Conservation (phyloP, 768 basidiomycete genomes). For the Psilocybe tampanensis region DNA sequence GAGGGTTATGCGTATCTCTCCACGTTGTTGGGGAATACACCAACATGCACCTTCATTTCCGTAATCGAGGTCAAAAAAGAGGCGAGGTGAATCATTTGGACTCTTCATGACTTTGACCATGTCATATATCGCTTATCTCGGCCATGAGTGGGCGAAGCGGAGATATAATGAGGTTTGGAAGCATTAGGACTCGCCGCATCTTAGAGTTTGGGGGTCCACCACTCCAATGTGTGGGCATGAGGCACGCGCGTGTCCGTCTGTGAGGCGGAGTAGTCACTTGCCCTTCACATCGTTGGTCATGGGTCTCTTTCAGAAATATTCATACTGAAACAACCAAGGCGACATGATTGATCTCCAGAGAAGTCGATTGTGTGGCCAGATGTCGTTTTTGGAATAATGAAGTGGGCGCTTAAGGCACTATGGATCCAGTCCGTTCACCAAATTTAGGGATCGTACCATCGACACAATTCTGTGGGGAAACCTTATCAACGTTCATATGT, state of each 20-base stretch:
- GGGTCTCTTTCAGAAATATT: not conserved
- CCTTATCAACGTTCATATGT: not conserved
- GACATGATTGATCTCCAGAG: not conserved
- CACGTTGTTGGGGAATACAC: no score
- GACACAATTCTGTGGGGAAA: not conserved
- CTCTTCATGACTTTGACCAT: no score
- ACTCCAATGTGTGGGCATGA: not conserved
- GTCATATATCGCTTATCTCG: no score
- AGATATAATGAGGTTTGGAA: not conserved
- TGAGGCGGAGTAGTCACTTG: not conserved
- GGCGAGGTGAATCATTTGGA: no score
- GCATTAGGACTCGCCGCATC: not conserved
- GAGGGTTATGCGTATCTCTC: no score
- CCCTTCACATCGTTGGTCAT: not conserved
- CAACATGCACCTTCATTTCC: no score
- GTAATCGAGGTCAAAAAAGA: no score
- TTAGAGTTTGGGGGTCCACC: not conserved
- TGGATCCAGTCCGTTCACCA: not conserved
- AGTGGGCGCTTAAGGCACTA: not conserved
- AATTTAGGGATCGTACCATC: not conserved
- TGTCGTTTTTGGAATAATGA: not conserved
- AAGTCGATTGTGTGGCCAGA: not conserved
- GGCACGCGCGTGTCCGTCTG: not conserved
- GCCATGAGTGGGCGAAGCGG: not conserved
- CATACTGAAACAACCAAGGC: no score